These are phyloP conservation scores for Exophiala lecanii-corni DNA, from an alignment of 2,329 filamentous ascomycete genomes.

Conservation along the genomic window DNA sequence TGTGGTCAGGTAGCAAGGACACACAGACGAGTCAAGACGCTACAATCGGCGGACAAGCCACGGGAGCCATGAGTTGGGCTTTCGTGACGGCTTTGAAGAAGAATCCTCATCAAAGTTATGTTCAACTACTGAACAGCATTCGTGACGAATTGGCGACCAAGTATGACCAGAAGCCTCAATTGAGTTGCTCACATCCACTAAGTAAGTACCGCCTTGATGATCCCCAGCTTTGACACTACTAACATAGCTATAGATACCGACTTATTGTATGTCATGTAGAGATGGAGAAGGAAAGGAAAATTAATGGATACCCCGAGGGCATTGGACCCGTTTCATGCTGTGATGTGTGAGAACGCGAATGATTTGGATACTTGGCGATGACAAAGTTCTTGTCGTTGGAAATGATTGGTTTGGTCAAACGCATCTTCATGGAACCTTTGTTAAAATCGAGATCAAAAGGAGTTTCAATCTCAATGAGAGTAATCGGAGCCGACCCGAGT, in stretches of 20 bases:
- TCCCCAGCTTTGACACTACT: constrained; percentile 26
- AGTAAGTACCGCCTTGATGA: constrained; percentile 55
- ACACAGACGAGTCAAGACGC: constrained; percentile 93
- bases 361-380: too few relatives aligned
- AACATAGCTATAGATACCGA: constrained; percentile 52
- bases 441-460: too few relatives aligned
- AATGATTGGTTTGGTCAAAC: too few relatives aligned
- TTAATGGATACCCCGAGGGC: constrained; percentile 6
- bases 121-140: constrained; percentile 91
- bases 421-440: too few relatives aligned
- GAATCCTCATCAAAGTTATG: constrained; percentile 93
- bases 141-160: constrained; percentile 81
- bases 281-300: constrained; percentile 2
- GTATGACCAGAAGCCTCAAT: constrained; percentile 91
- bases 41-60: constrained; percentile 80
- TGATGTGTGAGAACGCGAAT: too few relatives aligned
- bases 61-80: constrained; percentile 96
- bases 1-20: constrained; percentile 97
- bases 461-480: too few relatives aligned
- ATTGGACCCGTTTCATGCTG: not conserved
- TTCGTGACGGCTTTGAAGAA: constrained; percentile 89
- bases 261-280: constrained; percentile 64
- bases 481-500: too few relatives aligned
- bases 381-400: too few relatives aligned
- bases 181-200: constrained; percentile 92